Conservation (phyloP, 176 grass and related monocot genomes). For the Ensete glaucum region DNA sequence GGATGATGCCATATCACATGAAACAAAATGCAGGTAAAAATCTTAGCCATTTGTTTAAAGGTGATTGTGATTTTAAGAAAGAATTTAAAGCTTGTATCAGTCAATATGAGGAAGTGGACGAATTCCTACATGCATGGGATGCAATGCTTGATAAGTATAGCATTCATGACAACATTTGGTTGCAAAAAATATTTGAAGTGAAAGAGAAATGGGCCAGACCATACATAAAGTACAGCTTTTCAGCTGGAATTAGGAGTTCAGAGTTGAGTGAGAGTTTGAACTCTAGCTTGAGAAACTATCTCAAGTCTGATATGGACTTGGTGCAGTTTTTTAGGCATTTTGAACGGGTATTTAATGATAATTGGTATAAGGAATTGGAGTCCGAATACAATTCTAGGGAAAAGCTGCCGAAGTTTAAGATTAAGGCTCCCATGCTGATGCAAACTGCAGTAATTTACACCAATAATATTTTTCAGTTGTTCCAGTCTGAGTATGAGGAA, state of each 20-base stretch:
- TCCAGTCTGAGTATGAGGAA: constrained; percentile 59
- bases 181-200: constrained; percentile 50
- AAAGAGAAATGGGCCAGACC: constrained; percentile 62
- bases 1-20: constrained; percentile 31
- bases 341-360: constrained; percentile 36
- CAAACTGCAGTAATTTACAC: constrained; percentile 53
- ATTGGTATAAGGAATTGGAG: constrained; percentile 38
- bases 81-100: constrained; percentile 59
- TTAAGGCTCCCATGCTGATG: constrained; percentile 47
- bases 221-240: constrained; percentile 49
- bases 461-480: constrained; percentile 50
- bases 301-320: constrained; percentile 36
- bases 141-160: constrained; percentile 52
- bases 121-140: constrained; percentile 42
- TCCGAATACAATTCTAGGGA: constrained; percentile 34
- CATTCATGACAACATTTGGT: constrained; percentile 33
- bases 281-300: constrained; percentile 28
- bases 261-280: constrained; percentile 33
- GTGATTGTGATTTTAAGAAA: constrained; percentile 41
- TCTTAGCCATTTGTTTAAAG: constrained; percentile 31
- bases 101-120: constrained; percentile 44
- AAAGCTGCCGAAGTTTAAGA: constrained; percentile 48
- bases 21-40: constrained; percentile 37
- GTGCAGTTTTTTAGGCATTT: constrained; percentile 34
- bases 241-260: constrained; percentile 50